Evolutionary conservation across 257 asterid genomes (phyloP), one percentile per base, ranked within the genome.

Genomic region (Ilex aquifolium): DNA sequence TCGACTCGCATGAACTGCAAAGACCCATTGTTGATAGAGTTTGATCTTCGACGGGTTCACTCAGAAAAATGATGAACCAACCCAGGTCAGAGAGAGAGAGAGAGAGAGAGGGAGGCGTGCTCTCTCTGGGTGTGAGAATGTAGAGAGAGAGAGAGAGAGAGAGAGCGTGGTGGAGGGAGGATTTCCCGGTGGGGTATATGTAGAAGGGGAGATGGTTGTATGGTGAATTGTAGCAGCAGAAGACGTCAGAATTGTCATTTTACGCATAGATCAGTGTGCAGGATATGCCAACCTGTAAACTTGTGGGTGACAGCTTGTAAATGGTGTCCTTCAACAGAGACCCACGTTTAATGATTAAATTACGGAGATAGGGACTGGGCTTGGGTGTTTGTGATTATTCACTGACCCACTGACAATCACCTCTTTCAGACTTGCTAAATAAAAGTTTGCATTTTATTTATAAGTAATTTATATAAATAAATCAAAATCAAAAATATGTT

Each of bases 1-100:
- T 75, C 0, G 96, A 79, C 12, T 93, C 92, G 65, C 95, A 82
- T 0, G 99, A 90, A 62, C 76, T 93, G 79, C 97, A 90, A 13
- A 85, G 83, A 15, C 99, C 99, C 97, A 90, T 83, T 14, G 16
- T 27, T 12, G 13, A 15, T 12, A 3, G 2, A 49, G 16, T 11
- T 12, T 49, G 54, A 49, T 0, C 50, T 49, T 36, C 42, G 5
- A 5, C 42, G 42, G 2, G 54, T 49, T 49, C n/a, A 49, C 54
- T 49, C 54, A 15, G 54, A 6, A 49, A 15, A 49, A 49, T 15
- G 54, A 49, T 49, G 4, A 49, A 15, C 7, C 27, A 48, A 60
- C 17, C 10, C 50, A 61, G 49, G 27, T 21, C 27, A 21, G 27
- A 21, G 50, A 44, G 50, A 13, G 9, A 44, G 50, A 44, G 50